Evolutionary conservation across 1,284 basidiomycete species (phyloP).

Genomic region (Uromyces viciae-fabae): DNA sequence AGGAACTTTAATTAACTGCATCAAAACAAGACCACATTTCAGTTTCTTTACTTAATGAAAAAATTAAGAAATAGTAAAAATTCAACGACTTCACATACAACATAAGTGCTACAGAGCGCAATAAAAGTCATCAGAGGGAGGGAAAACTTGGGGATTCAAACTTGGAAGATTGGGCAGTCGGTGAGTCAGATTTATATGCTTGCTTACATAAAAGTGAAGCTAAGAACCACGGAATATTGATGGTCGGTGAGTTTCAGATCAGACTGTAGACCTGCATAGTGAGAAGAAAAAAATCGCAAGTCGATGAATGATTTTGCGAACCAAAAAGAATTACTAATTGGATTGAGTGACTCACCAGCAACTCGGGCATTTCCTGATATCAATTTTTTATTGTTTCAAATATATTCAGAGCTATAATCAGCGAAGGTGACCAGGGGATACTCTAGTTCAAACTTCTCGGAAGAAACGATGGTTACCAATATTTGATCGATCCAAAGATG

Average conservation of each 20-base stretch:
- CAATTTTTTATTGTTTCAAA: no score
- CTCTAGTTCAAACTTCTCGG: no score
- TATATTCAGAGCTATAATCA: no score
- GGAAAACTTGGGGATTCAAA: not conserved
- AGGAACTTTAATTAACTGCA: constrained; percentile 16
- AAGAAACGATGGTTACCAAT: not conserved
- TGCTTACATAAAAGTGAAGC: constrained; percentile 19
- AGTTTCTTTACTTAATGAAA: not conserved
- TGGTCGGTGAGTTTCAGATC: constrained; percentile 17
- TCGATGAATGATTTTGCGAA: not conserved
- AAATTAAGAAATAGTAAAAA: not conserved
- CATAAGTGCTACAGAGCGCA: constrained; percentile 24
- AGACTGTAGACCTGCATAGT: constrained; percentile 8
- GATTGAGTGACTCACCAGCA: constrained; percentile 11
- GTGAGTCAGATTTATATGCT: not conserved
- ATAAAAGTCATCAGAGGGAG: not conserved
- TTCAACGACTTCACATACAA: not conserved
- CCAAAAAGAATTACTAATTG: not conserved
- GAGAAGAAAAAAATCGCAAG: not conserved
- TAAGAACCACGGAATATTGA: constrained; percentile 29
- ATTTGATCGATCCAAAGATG: constrained; percentile 36
- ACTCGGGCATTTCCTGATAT: constrained; percentile 43
- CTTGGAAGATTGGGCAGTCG: not conserved
- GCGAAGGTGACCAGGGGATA: no score
- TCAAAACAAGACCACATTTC: no score